Conservation (phyloP, 805 yeast genomes). For the Helenozyma rhizophorensis region DNA sequence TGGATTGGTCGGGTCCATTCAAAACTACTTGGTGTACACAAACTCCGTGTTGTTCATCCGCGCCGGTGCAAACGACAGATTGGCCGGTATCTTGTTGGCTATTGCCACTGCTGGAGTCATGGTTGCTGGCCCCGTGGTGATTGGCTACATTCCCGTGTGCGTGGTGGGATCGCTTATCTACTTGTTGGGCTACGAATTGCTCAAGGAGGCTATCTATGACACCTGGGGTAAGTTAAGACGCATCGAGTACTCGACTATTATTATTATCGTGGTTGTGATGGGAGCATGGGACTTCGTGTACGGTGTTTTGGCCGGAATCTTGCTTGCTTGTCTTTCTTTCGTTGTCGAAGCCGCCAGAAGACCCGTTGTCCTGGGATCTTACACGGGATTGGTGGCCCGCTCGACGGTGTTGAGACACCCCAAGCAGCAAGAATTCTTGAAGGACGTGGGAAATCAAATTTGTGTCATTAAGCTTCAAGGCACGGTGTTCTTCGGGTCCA, state of each 20-base stretch:
- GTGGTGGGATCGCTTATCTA: slow-evolving; percentile 93
- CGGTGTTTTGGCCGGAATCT: slow-evolving; percentile 86
- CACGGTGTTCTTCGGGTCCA: slow-evolving; percentile 89
- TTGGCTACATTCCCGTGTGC: slow-evolving; percentile 91
- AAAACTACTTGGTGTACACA: slow-evolving; percentile 91
- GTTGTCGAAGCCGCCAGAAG: slow-evolving; percentile 86
- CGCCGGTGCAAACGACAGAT: slow-evolving; percentile 88
- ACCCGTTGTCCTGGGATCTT: slow-evolving; percentile 76
- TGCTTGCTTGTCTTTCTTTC: slow-evolving; percentile 90
- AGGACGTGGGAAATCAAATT: slow-evolving; percentile 85
- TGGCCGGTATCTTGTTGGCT: slow-evolving; percentile 89
- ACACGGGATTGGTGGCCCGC: slow-evolving; percentile 82
- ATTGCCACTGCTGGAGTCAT: slow-evolving; percentile 74
- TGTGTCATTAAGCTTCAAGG: slow-evolving; percentile 85
- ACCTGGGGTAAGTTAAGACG: slow-evolving; percentile 70
- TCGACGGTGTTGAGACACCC: slow-evolving; percentile 92
- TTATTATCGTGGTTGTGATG: slow-evolving; percentile 88
- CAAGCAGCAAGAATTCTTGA: slow-evolving; percentile 77
- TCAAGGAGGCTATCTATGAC: slow-evolving; percentile 82
- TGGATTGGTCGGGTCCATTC: slow-evolving; percentile 83
- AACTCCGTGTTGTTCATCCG: slow-evolving; percentile 87
- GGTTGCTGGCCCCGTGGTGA: slow-evolving; percentile 87
- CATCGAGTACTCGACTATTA: slow-evolving; percentile 80
- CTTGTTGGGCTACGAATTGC: slow-evolving; percentile 82
- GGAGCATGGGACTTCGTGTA: slow-evolving; percentile 92